These are phyloP conservation scores for Cercospora canescens DNA, from an alignment of 2,329 filamentous ascomycete genomes.

Conservation along the genomic window DNA sequence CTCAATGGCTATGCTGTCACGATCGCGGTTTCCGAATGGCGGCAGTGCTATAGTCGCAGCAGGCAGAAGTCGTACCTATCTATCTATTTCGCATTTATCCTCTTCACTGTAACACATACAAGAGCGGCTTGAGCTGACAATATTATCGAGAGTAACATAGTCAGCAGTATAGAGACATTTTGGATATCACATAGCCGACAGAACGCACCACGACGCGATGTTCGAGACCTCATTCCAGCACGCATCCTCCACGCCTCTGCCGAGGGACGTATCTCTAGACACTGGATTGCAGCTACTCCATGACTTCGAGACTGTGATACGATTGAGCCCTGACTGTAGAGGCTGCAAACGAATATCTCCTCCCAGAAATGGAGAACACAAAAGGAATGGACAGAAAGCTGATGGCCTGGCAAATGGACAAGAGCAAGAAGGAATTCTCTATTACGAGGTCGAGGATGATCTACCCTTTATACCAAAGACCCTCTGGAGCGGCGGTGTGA, in stretches of 20 bases:
- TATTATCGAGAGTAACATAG: background rate
- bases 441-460: conserved; percentile 39
- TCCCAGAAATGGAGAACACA: conserved; percentile 6
- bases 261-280: conserved; percentile 28
- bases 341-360: conserved; percentile 29
- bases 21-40: background rate
- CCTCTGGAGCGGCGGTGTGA: conserved; percentile 36
- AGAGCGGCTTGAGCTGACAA: background rate
- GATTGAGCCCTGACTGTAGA: conserved; percentile 35
- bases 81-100: background rate
- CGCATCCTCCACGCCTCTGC: conserved; percentile 31
- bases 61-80: background rate
- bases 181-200: background rate
- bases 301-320: conserved; percentile 36
- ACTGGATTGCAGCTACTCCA: conserved; percentile 33
- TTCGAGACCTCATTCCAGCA: conserved; percentile 37
- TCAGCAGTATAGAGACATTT: background rate
- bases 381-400: conserved; percentile 11
- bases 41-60: background rate
- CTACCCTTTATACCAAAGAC: conserved; percentile 37
- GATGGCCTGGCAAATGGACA: conserved; percentile 15
- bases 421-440: conserved; percentile 15
- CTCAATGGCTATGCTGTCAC: background rate
- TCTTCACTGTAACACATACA: background rate
- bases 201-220: conserved; percentile 19